Evolutionary conservation across 495 filamentous ascomycete species (phyloP), one percentile per base, ranked within the genome.

Genomic region (Aspergillus nidulans): DNA sequence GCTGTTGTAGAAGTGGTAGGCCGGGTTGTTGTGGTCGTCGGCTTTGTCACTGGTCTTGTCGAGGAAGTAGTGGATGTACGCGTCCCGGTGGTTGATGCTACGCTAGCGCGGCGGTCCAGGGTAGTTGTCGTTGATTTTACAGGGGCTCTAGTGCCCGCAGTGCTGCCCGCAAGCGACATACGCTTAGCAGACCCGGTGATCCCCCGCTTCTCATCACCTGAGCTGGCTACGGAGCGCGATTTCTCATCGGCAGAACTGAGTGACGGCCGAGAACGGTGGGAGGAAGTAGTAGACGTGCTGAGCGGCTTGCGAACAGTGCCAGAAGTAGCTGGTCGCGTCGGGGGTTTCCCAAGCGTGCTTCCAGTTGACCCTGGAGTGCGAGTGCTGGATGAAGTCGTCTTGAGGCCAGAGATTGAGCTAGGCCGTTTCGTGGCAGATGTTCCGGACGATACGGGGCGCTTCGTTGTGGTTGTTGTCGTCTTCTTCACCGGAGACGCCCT

Each of bases 171-270:
- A 43, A 78, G 67, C 7, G 75, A 78, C 73, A 76, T 76, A 30
- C 75, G 70, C 61, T 78, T 78, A 38, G 75, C 71, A 3, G 72
- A 64, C n/a, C 69, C 60, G 18, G 70, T 72, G 49, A 77, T 74
- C 2, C 70, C 72, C 24, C 66, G 69, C 57, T 67, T 75, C 51
- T 78, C 75, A 53, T 78, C 75, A 25, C 74, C 73, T 8, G 75
- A 78, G 55, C 73, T 77, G 13, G 69, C 67, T 49, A 74, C 58
- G 15, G 71, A 76, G 4, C 69, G 66, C 26, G 71, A 57, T 54
- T 75, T 78, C 53, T 78, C 75, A 55, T 78, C 75, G 6, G 74
- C 74, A n/a, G 74, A 77, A 60, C 75, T 77, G 43, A 77, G 60
- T 5, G 75, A 78, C 6, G 69, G 67, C 6, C 73, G 72, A 28